Conservation (phyloP, 192 early-diverging fungal genomes). For the Mortierella hygrophila region DNA sequence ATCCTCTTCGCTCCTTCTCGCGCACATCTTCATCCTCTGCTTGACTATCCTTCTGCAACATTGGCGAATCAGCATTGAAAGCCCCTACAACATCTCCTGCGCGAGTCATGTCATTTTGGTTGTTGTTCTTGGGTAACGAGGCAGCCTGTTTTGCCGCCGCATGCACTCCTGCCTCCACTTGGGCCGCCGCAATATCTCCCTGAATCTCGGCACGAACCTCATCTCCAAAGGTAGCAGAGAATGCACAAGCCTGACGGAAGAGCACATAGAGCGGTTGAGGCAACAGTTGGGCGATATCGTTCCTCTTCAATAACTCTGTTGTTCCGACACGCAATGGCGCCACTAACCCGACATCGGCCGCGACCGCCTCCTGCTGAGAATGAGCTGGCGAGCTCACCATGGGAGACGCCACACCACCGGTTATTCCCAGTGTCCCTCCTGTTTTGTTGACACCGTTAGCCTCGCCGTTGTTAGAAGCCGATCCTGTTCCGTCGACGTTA, state of each 20-base stretch:
- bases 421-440: neutral
- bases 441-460: neutral
- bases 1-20: slow-evolving; percentile 7
- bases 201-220: slow-evolving; percentile 36
- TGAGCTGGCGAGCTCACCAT: slow-evolving; percentile 5
- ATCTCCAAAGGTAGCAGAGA: slow-evolving; percentile 29
- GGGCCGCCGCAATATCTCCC: slow-evolving; percentile 26
- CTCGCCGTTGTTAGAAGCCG: neutral
- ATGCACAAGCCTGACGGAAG: slow-evolving; percentile 30
- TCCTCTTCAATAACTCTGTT: slow-evolving; percentile 17
- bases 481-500: neutral
- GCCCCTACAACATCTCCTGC: neutral
- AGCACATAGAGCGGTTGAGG: slow-evolving; percentile 32
- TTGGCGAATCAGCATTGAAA: slow-evolving; percentile 14
- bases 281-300: slow-evolving; percentile 27
- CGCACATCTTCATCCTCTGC: slow-evolving; percentile 19
- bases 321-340: slow-evolving; percentile 18
- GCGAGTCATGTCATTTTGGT: neutral
- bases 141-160: slow-evolving; percentile 7
- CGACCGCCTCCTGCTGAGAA: neutral
- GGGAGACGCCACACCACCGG: neutral
- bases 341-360: neutral
- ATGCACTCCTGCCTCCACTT: slow-evolving; percentile 23
- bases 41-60: slow-evolving; percentile 16
- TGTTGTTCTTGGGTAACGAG: neutral